Conservation (phyloP, 2,329 filamentous ascomycete species). For the Huntiella savannae region DNA sequence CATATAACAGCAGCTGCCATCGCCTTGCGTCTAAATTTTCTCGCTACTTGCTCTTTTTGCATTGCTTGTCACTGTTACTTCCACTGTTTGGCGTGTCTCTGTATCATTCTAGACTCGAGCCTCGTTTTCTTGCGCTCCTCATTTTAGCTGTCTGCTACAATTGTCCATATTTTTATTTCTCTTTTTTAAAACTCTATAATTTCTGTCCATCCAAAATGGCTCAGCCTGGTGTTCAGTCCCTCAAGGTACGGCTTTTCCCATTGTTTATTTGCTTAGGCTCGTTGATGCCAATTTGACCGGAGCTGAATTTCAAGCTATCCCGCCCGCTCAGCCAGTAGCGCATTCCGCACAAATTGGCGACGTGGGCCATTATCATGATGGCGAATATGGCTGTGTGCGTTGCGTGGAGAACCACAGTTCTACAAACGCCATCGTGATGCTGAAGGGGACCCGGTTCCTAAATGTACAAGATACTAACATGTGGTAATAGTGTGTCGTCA, state of each 20-base stretch:
- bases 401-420: no score
- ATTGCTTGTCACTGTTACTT: not conserved
- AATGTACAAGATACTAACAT: slow-evolving; percentile 18
- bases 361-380: no score
- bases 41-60: not conserved
- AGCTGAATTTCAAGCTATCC: no score
- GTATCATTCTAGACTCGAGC: no score
- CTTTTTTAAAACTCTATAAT: not conserved
- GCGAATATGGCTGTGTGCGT: no score
- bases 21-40: not conserved
- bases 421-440: no score
- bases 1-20: not conserved
- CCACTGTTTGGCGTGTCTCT: no score
- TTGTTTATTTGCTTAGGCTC: no score
- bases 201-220: slow-evolving; percentile 41
- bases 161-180: not conserved
- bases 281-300: no score
- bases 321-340: no score
- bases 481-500: slow-evolving; percentile 70
- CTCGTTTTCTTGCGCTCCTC: not conserved
- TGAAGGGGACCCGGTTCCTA: no score
- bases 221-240: slow-evolving; percentile 67
- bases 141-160: not conserved
- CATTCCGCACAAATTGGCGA: no score
- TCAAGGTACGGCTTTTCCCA: slow-evolving; percentile 47